phyloP scores from a whole-genome alignment of 345 rosid species.

The Populus euphratica region DNA sequence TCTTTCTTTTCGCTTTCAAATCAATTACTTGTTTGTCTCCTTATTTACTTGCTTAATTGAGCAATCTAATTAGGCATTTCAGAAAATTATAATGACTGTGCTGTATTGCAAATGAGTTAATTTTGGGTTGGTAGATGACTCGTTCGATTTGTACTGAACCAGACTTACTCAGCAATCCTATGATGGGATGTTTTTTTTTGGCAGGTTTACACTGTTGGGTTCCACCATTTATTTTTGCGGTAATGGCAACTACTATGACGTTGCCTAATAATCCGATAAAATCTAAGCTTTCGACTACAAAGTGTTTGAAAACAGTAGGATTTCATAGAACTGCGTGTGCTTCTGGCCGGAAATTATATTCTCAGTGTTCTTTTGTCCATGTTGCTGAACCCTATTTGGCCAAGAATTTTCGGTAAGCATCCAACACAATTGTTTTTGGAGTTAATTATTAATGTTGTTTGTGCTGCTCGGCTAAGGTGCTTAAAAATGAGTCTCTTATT shows the following conservation, averaged over 20 bases:
- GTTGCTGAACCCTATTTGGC: conserved; percentile 30
- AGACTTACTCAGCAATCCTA: no score
- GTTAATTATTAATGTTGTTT: neutral
- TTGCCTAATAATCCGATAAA: conserved; percentile 26
- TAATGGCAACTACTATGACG: conserved; percentile 35
- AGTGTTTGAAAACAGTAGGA: conserved; percentile 31
- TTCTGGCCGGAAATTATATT: conserved; percentile 36
- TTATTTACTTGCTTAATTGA: no score
- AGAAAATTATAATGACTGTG: no score
- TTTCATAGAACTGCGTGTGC: conserved; percentile 25
- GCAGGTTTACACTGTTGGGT: conserved; percentile 15
- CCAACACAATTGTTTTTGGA: neutral
- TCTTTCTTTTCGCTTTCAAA: no score
- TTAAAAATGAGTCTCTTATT: neutral
- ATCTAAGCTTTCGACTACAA: conserved; percentile 15
- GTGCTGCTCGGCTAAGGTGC: neutral
- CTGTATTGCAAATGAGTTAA: no score
- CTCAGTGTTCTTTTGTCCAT: conserved; percentile 26
- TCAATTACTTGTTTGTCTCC: no score
- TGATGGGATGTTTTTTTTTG: no score
- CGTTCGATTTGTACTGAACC: no score
- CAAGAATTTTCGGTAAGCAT: conserved; percentile 40
- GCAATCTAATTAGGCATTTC: no score
- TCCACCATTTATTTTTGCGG: conserved; percentile 14
- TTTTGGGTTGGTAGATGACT: no score